phyloP scores from a whole-genome alignment of 2,329 filamentous ascomycete species.

The Neofusicoccum ribis region DNA sequence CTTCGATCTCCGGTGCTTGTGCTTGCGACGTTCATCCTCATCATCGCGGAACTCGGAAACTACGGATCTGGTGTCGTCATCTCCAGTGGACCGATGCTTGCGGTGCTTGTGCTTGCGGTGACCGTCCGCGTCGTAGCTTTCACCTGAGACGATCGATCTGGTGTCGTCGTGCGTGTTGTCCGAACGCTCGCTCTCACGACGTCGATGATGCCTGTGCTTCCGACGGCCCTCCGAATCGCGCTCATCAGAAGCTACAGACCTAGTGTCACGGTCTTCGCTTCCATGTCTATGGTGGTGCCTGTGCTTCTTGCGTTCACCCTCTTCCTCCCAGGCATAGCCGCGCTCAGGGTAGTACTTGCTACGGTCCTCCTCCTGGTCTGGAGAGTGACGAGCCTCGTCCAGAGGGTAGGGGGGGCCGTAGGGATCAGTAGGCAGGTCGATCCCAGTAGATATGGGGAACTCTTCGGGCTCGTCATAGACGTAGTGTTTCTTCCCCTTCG shows the following conservation, averaged over 20 bases:
- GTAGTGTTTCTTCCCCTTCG: neutral
- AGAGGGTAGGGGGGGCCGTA: neutral
- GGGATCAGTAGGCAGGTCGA: neutral
- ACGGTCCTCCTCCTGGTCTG: neutral
- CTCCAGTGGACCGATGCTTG: constrained; percentile 21
- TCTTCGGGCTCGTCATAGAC: constrained; percentile 19
- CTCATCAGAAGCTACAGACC: constrained; percentile 21
- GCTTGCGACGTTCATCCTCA: constrained; percentile 17
- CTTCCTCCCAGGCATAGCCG: constrained; percentile 5
- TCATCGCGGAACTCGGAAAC: constrained; percentile 20
- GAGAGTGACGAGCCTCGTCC: neutral
- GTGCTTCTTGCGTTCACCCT: constrained; percentile 16
- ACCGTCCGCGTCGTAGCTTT: constrained; percentile 36
- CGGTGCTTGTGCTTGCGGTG: constrained; percentile 38
- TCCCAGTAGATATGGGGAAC: neutral
- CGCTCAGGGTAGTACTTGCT: neutral
- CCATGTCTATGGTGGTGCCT: neutral
- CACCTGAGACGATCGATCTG: constrained; percentile 40
- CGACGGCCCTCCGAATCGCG: constrained; percentile 20
- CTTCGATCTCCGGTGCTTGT: constrained; percentile 17
- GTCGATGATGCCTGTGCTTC: constrained; percentile 36
- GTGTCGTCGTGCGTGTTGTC: constrained; percentile 37
- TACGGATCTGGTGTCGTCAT: constrained; percentile 13
- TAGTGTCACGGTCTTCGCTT: constrained; percentile 23
- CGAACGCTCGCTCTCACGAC: constrained; percentile 34